Conservation (phyloP, 1,284 basidiomycete species). For the Megacollybia platyphylla region DNA sequence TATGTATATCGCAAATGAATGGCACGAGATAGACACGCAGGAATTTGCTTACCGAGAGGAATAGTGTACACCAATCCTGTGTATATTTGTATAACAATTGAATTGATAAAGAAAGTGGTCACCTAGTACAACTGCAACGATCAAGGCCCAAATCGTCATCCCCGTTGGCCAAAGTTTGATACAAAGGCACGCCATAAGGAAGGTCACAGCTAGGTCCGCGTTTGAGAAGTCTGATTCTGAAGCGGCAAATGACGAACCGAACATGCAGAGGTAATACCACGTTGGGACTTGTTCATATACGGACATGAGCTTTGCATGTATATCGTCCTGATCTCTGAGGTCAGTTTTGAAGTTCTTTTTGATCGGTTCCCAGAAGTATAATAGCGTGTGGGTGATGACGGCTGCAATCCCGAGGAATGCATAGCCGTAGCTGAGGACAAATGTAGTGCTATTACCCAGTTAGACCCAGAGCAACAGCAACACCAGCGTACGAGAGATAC, state of each 20-base stretch:
- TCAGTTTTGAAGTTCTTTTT: conserved; percentile 45
- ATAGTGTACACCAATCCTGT: conserved; percentile 5
- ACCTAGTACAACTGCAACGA: conserved; percentile 34
- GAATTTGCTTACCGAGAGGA: conserved; percentile 4
- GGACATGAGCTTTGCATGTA: conserved; percentile 76
- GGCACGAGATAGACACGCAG: background rate
- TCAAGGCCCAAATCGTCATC: conserved; percentile 15
- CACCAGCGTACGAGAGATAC: conserved; percentile 48
- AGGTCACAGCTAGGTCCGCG: conserved; percentile 26
- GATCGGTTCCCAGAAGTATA: conserved; percentile 73
- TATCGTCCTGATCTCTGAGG: conserved; percentile 63
- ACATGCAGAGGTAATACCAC: conserved; percentile 19
- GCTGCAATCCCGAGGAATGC: background rate
- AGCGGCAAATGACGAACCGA: conserved; percentile 15
- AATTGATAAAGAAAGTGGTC: background rate
- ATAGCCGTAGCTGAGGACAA: conserved; percentile 51
- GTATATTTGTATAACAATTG: background rate
- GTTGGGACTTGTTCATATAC: conserved; percentile 10
- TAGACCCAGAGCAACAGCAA: background rate
- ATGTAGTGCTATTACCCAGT: conserved; percentile 28
- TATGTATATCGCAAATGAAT: conserved; percentile 35
- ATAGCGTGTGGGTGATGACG: background rate
- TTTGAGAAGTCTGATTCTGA: background rate
- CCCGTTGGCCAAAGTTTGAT: conserved; percentile 47
- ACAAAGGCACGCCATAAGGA: conserved; percentile 51